Evolutionary conservation across 768 basidiomycete genomes (phyloP).

Genomic region (Tulasnella calospora): DNA sequence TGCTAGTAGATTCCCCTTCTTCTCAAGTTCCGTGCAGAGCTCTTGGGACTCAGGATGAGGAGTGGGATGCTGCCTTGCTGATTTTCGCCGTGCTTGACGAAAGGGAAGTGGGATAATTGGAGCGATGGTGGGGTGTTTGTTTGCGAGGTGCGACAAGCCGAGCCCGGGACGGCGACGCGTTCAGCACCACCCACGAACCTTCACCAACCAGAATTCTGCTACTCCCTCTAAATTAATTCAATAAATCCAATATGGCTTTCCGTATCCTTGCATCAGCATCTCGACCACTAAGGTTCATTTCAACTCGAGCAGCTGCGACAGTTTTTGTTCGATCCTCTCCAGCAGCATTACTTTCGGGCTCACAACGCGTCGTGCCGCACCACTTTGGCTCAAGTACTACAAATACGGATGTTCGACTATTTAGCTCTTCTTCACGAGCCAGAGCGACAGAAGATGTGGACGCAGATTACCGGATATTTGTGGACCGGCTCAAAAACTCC

Average conservation of each 20-base stretch:
- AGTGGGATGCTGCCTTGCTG: constrained; percentile 1
- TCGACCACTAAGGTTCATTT: neutral
- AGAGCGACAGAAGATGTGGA: constrained; percentile 14
- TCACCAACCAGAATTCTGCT: neutral
- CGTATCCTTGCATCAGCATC: neutral
- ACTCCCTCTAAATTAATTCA: neutral
- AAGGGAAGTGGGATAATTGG: neutral
- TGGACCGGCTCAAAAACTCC: constrained; percentile 21
- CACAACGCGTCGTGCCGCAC: neutral
- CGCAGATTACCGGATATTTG: neutral
- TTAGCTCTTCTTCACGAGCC: neutral
- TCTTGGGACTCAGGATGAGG: constrained; percentile 4
- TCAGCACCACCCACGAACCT: neutral
- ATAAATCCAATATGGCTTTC: neutral
- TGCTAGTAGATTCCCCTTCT: neutral
- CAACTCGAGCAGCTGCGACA: neutral
- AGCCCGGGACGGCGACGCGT: neutral
- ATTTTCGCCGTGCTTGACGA: neutral
- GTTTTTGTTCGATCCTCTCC: neutral
- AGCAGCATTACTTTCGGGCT: neutral
- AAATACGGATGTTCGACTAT: neutral
- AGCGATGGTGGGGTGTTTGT: neutral
- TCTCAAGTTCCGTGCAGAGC: constrained; percentile 16
- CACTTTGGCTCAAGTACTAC: neutral
- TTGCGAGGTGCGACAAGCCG: neutral